A percentile compares a stretch with the other conserved stretches of the same genome.
These are phyloP conservation scores for Amniculicola lignicola DNA, from an alignment of 495 filamentous ascomycete species.

Conservation along the genomic window DNA sequence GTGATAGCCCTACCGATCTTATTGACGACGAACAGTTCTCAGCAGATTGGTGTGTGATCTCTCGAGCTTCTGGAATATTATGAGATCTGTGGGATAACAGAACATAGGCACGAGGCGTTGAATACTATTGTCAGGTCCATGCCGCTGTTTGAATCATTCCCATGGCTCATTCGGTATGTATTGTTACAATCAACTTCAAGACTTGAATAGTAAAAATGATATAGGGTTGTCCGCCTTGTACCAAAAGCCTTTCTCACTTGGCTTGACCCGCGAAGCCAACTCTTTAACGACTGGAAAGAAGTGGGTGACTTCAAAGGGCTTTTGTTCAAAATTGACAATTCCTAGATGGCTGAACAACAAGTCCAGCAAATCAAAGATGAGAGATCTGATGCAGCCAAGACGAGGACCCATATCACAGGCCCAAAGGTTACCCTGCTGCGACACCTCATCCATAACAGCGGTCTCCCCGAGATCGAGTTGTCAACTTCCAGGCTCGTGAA, in stretches of 20 bases:
- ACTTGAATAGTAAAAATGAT: background rate
- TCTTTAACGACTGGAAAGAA: conserved; percentile 1
- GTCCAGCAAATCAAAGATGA: background rate
- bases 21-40: conserved; percentile 14
- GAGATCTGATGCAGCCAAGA: background rate
- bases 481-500: conserved; percentile 33
- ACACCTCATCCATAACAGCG: conserved; percentile 5
- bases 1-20: background rate
- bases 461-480: conserved; percentile 30
- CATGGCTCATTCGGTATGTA: conserved; percentile 3
- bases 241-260: background rate
- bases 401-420: background rate
- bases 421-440: background rate
- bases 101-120: background rate
- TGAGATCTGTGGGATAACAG: background rate
- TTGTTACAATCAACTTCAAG: background rate
- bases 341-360: background rate
- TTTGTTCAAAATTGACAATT: no score
- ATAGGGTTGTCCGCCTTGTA: background rate
- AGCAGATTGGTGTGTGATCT: conserved; percentile 9
- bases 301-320: no score
- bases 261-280: background rate
- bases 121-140: background rate
- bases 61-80: background rate
- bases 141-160: conserved; percentile 6